Evolutionary conservation across 2,329 filamentous ascomycete genomes (phyloP).

Genomic region (Trichoderma gracile): DNA sequence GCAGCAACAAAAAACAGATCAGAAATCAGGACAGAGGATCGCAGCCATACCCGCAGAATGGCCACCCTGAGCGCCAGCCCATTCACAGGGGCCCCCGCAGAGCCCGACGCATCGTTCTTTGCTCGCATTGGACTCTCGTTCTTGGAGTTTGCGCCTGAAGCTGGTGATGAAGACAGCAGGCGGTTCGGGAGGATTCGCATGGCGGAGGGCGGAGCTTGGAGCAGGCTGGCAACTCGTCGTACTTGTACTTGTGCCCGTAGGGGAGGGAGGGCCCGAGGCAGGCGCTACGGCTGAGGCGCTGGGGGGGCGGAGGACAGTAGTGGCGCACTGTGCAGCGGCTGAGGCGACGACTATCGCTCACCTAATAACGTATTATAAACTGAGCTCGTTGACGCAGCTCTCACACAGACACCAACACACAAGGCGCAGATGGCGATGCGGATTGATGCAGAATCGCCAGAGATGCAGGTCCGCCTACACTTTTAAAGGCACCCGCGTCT

Average conservation of each 20-base stretch:
- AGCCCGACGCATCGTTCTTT: conserved; percentile 48
- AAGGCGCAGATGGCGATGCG: too few species aligned
- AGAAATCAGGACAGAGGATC: not conserved
- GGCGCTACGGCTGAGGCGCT: conserved; percentile 20
- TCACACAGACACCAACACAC: not conserved
- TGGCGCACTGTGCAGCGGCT: conserved; percentile 27
- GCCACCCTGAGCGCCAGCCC: conserved; percentile 55
- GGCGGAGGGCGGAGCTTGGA: conserved; percentile 29
- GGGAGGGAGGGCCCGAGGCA: conserved; percentile 16
- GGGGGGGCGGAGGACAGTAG: not conserved
- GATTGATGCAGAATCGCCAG: not conserved
- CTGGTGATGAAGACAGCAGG: conserved; percentile 49
- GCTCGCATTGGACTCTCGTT: conserved; percentile 53
- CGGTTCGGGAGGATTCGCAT: conserved; percentile 61
- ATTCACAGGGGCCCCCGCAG: conserved; percentile 38
- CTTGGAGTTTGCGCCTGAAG: conserved; percentile 32
- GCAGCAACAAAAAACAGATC: not conserved
- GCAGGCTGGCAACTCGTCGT: conserved; percentile 17
- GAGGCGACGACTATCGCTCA: conserved; percentile 1
- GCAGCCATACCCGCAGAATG: conserved; percentile 49
- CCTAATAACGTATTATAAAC: too few species aligned
- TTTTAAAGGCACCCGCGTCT: not conserved
- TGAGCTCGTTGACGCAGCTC: not conserved
- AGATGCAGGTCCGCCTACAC: not conserved
- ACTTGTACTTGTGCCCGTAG: too few species aligned